Evolutionary conservation across 148 eudicot genomes (phyloP).

Genomic region (Fallopia convolvulus): DNA sequence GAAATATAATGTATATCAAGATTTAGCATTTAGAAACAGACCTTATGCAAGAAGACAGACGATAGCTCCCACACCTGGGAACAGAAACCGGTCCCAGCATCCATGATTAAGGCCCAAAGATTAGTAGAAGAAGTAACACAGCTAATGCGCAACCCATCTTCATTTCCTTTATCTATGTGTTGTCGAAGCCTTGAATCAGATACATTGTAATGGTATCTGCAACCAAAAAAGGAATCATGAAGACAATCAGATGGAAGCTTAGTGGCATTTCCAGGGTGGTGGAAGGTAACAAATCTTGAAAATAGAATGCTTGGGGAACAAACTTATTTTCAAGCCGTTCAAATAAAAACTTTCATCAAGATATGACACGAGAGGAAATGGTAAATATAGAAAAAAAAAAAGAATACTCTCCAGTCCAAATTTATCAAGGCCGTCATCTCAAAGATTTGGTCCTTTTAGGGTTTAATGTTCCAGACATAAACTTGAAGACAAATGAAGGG

Average conservation of each 20-base stretch:
- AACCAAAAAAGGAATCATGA: neutral
- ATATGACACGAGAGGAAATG: no score
- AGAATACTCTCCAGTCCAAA: neutral
- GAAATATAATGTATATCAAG: neutral
- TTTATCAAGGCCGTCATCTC: no score
- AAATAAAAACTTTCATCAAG: no score
- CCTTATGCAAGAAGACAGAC: slow-evolving; percentile 75
- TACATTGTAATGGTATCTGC: slow-evolving; percentile 86
- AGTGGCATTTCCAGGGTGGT: no score
- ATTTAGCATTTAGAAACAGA: slow-evolving; percentile 7
- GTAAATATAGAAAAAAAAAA: no score
- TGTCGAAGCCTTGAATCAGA: slow-evolving; percentile 77
- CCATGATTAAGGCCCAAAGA: slow-evolving; percentile 91
- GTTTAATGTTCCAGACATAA: no score
- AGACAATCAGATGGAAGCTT: neutral
- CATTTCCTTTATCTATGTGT: slow-evolving; percentile 80
- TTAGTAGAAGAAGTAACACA: slow-evolving; percentile 77
- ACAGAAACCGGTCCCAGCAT: slow-evolving; percentile 79
- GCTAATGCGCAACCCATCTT: slow-evolving; percentile 73
- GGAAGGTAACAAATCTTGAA: no score
- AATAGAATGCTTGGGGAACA: no score
- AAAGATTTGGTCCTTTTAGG: no score
- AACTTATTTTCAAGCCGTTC: no score
- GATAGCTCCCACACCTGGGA: slow-evolving; percentile 85
- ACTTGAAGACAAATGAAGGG: no score